A percentile compares a stretch with the other conserved stretches of the same genome.
These are phyloP conservation scores for Leucocoprinus sp. DNA, from an alignment of 768 basidiomycete genomes.

Conservation along the genomic window DNA sequence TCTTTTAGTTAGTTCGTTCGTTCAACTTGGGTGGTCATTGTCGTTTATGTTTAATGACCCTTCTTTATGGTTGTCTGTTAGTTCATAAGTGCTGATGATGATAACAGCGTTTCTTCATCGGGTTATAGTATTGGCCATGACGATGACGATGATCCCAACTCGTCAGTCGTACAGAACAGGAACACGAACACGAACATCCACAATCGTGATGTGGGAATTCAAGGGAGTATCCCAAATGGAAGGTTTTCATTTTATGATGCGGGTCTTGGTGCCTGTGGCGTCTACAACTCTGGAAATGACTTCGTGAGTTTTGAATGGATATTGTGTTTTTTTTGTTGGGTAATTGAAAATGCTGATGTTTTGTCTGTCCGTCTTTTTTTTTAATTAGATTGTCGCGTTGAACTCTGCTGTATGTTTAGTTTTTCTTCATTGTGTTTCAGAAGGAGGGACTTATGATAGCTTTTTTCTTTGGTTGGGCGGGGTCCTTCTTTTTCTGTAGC, in stretches of 20 bases:
- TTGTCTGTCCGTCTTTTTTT: neutral
- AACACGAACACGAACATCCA: no score
- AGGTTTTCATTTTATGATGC: constrained; percentile 48
- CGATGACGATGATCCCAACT: neutral
- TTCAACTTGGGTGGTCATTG: no score
- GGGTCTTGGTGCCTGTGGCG: constrained; percentile 25
- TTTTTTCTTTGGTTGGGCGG: no score
- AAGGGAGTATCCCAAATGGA: constrained; percentile 28
- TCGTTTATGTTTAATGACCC: no score
- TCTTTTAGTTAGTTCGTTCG: no score
- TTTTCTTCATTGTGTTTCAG: neutral
- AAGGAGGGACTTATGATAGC: constrained; percentile 7
- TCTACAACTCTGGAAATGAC: constrained; percentile 18
- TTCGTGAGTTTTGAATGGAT: constrained; percentile 19
- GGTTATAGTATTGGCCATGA: neutral
- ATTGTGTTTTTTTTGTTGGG: neutral
- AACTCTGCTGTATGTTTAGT: constrained; percentile 25
- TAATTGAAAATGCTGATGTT: no score
- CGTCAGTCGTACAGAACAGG: constrained; percentile 34
- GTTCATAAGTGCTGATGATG: no score
- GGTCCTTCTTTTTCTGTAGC: constrained; percentile 32
- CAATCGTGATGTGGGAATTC: constrained; percentile 29
- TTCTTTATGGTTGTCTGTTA: no score
- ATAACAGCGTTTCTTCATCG: no score
- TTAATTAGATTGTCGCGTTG: constrained; percentile 44